Evolutionary conservation across 768 basidiomycete genomes (phyloP).

Genomic region (Naganishia antarctica): DNA sequence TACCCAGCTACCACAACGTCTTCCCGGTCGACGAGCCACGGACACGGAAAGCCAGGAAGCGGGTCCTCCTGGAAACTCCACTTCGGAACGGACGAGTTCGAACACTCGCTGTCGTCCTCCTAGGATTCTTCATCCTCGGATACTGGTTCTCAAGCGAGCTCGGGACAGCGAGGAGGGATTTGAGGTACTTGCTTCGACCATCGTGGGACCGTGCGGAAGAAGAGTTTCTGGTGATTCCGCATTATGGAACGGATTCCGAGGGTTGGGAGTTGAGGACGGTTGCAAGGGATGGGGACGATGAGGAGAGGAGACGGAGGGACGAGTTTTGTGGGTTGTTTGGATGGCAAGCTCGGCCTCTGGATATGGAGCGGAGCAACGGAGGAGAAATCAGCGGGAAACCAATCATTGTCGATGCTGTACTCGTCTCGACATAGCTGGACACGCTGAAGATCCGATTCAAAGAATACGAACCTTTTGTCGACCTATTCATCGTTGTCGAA

Average conservation of each 20-base stretch:
- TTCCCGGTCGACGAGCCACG: too few relatives aligned
- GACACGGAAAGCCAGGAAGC: too few relatives aligned
- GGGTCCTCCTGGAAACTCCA: not conserved
- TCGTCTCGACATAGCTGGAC: constrained; percentile 35
- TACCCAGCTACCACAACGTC: not conserved
- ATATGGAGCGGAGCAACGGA: not conserved
- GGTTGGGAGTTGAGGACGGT: not conserved
- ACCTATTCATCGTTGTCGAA: constrained; percentile 35
- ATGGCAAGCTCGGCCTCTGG: constrained; percentile 21
- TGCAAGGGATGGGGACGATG: too few relatives aligned
- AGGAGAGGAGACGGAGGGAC: not conserved
- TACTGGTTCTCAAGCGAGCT: not conserved
- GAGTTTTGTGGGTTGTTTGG: constrained; percentile 31
- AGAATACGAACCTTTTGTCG: constrained; percentile 33
- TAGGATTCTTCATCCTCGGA: not conserved
- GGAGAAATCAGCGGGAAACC: not conserved
- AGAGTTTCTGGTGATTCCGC: constrained; percentile 23
- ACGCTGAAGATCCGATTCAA: constrained; percentile 37
- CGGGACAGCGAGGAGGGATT: constrained; percentile 25
- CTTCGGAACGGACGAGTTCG: not conserved
- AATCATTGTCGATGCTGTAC: constrained; percentile 31
- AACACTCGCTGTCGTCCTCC: not conserved
- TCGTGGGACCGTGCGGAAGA: constrained; percentile 30
- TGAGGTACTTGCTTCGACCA: constrained; percentile 32
- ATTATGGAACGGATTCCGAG: constrained; percentile 20